These are phyloP conservation scores for Boletus barrowsii DNA, from an alignment of 768 basidiomycete species.

Conservation along the genomic window DNA sequence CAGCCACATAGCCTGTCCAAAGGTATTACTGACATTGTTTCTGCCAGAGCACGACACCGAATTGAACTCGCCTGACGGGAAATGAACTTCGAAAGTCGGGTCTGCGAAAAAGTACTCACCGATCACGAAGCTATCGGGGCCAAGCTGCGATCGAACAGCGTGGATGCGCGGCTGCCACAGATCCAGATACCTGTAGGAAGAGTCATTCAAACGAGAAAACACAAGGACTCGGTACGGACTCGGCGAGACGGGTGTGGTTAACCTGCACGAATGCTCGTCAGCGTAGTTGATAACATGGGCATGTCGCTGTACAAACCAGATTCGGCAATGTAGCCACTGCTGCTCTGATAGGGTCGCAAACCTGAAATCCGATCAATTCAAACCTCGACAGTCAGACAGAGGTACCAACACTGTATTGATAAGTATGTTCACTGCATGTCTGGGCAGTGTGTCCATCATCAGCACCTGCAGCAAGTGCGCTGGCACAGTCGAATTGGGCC, in stretches of 20 bases:
- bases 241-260: slow-evolving; percentile 49
- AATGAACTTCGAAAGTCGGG: neutral
- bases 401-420: slow-evolving; percentile 47
- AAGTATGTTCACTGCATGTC: slow-evolving; percentile 48
- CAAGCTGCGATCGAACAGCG: slow-evolving; percentile 45
- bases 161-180: slow-evolving; percentile 53
- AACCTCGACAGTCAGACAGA: slow-evolving; percentile 31
- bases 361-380: slow-evolving; percentile 28
- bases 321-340: slow-evolving; percentile 49
- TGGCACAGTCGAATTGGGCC: slow-evolving; percentile 43
- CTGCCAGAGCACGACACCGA: slow-evolving; percentile 53
- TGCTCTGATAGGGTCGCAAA: slow-evolving; percentile 28
- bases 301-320: slow-evolving; percentile 31
- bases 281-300: neutral
- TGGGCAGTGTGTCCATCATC: slow-evolving; percentile 40
- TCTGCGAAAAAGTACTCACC: slow-evolving; percentile 26
- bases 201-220: neutral
- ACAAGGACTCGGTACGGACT: slow-evolving; percentile 29
- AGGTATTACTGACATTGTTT: slow-evolving; percentile 36
- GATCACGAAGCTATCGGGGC: slow-evolving; percentile 47
- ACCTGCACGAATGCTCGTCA: slow-evolving; percentile 33
- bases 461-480: slow-evolving; percentile 46
- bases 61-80: slow-evolving; percentile 47
- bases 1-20: slow-evolving; percentile 55
- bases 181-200: slow-evolving; percentile 43